Evolutionary conservation across 1,284 basidiomycete genomes (phyloP), one percentile per base, ranked within the genome.

Genomic region (Rhodotorula sp.): DNA sequence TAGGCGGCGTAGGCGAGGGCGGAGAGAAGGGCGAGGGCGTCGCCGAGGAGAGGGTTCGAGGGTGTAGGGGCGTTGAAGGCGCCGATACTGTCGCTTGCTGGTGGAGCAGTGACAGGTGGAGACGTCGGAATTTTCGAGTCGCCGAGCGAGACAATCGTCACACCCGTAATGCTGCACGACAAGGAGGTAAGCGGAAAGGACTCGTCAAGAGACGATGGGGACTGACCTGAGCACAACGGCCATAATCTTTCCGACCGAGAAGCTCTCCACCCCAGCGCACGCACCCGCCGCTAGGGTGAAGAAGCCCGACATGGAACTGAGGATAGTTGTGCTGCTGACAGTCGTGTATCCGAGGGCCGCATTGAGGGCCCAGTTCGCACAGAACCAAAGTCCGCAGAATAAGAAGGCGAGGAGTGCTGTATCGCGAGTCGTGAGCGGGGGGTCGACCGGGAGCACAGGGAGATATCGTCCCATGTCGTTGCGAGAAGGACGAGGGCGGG

Each of bases 1-100:
- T 99, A 99, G 60, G 92, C 81, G 0, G 94, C 90, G 81, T 98
- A 98, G 79, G 92, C 90, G 15, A 91, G 73, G 1, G 92, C 91
- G 20, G 90, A 91, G 28, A 92, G 77, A 50, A 96, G 82, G 1
- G 92, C 91, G 13, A 95, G 84, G 30, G 83, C 72, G 80, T 97
- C 93, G 50, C 94, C 93, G 9, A 91, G 73, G 28, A 89, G 77
- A 10, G 84, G 81, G 47, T 73, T 59, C 11, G 68, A 63, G 30
- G 59, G 61, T 18, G 67, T 47, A 34, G 87, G 53, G 1, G 40
- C 40, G 15, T 44, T 11, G 16, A 44, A 44, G 40, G 11, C 40
- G 7, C 40, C 40, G 40, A 44, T 4, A 13, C 7, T 8, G 50
- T 80, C 40, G 55, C 57, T 11, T 34, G 54, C 37, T 34, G n/a